Evolutionary conservation across 192 early-diverging fungal genomes (phyloP).

Genomic region (Phycomyces blakesleeanus): DNA sequence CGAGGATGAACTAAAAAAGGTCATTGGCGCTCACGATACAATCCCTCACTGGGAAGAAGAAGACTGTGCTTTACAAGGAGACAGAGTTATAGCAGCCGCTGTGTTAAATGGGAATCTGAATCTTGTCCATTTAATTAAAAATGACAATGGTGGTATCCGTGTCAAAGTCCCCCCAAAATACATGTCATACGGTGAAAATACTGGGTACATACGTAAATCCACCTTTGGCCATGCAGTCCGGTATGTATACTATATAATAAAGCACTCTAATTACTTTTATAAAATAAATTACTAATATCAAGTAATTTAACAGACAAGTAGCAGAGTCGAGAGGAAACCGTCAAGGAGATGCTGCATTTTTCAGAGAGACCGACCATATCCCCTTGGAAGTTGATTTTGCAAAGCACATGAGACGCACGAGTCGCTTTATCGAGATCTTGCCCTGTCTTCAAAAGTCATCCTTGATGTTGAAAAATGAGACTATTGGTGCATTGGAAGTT

Average conservation of each 20-base stretch:
- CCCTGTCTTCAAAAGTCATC: neutral
- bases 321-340: constrained; percentile 56
- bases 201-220: constrained; percentile 10
- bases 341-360: constrained; percentile 44
- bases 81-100: constrained; percentile 6
- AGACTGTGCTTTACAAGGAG: neutral
- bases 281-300: neutral
- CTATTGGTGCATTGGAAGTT: neutral
- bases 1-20: constrained; percentile 1
- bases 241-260: constrained; percentile 1
- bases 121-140: constrained; percentile 5
- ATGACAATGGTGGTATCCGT: neutral
- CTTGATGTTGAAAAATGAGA: constrained; percentile 4
- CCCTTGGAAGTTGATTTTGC: neutral
- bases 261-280: neutral
- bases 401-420: neutral
- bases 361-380: neutral
- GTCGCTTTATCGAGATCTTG: neutral
- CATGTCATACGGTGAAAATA: neutral
- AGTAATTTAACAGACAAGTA: constrained; percentile 28
- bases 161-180: constrained; percentile 8
- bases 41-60: constrained; percentile 11
- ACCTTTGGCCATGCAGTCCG: constrained; percentile 8
- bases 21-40: constrained; percentile 1
- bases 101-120: constrained; percentile 10